Evolutionary conservation across 2,329 filamentous ascomycete genomes (phyloP).

Genomic region (Laburnicola sp.): DNA sequence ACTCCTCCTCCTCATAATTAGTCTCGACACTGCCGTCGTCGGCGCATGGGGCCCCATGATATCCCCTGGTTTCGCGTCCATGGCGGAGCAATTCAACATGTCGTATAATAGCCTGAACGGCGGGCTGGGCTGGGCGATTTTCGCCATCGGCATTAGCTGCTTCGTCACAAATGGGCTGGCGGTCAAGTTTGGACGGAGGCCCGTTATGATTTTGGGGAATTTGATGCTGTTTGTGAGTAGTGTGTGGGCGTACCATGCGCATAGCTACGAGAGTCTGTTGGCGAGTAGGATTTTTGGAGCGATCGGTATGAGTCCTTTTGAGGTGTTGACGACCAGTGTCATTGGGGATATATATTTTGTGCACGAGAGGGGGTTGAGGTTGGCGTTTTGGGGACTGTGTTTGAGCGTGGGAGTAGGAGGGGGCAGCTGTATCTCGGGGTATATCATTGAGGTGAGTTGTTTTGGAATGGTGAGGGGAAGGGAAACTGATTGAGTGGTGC

Average conservation of each 20-base stretch:
- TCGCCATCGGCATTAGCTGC: slow-evolving; percentile 25
- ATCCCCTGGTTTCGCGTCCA: slow-evolving; percentile 20
- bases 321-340: slow-evolving; percentile 55
- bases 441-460: slow-evolving; percentile 58
- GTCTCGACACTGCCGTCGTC: slow-evolving; percentile 24
- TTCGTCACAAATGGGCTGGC: slow-evolving; percentile 25
- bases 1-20: slow-evolving; percentile 23
- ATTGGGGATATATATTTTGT: slow-evolving; percentile 90
- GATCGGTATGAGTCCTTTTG: slow-evolving; percentile 29
- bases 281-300: slow-evolving; percentile 25
- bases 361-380: slow-evolving; percentile 77
- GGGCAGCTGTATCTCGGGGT: slow-evolving; percentile 23
- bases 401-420: slow-evolving; percentile 23
- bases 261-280: slow-evolving; percentile 20
- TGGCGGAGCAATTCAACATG: slow-evolving; percentile 26
- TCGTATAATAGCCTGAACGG: slow-evolving; percentile 22
- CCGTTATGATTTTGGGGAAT: slow-evolving; percentile 26
- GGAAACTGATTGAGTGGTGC: background rate
- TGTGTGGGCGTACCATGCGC: slow-evolving; percentile 26
- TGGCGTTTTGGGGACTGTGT: slow-evolving; percentile 60
- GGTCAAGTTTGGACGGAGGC: slow-evolving; percentile 24
- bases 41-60: slow-evolving; percentile 30
- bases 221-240: slow-evolving; percentile 21
- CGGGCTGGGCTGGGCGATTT: slow-evolving; percentile 26
- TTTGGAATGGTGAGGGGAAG: slow-evolving; percentile 30